Evolutionary conservation across 2,329 filamentous ascomycete species (phyloP).

Genomic region (Cryphonectria nitschkei): DNA sequence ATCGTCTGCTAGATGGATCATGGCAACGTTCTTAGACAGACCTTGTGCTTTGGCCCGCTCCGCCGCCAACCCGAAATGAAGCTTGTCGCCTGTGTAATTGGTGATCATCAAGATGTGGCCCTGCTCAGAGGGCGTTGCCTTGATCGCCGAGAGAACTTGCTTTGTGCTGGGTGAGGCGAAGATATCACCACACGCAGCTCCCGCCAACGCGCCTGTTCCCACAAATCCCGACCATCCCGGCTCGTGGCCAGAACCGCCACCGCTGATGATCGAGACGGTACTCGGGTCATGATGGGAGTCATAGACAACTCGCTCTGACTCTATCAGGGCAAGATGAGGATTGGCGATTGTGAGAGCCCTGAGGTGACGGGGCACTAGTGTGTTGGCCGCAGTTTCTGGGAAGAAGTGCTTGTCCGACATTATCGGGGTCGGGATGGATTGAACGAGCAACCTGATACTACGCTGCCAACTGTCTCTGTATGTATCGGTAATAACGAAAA

Average conservation of each 20-base stretch:
- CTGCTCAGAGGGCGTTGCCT: slow-evolving; percentile 62
- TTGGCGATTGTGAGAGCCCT: slow-evolving; percentile 31
- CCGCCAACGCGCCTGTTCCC: slow-evolving; percentile 68
- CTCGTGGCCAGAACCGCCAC: slow-evolving; percentile 62
- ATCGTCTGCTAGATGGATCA: slow-evolving; percentile 75
- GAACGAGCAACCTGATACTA: neutral
- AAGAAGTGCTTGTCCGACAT: slow-evolving; percentile 61
- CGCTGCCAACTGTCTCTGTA: neutral
- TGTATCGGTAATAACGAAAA: neutral
- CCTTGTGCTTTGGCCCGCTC: slow-evolving; percentile 69
- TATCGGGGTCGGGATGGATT: neutral
- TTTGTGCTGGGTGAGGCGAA: slow-evolving; percentile 76
- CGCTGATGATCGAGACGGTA: slow-evolving; percentile 55
- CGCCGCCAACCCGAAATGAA: slow-evolving; percentile 76
- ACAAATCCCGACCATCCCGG: slow-evolving; percentile 46
- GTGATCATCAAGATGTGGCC: slow-evolving; percentile 74
- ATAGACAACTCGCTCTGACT: slow-evolving; percentile 41
- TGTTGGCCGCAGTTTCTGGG: slow-evolving; percentile 48
- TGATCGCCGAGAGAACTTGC: slow-evolving; percentile 68
- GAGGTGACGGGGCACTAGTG: slow-evolving; percentile 51
- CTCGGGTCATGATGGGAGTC: slow-evolving; percentile 48
- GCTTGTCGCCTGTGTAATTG: slow-evolving; percentile 73
- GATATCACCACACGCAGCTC: slow-evolving; percentile 73
- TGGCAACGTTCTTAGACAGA: slow-evolving; percentile 66
- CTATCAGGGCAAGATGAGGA: slow-evolving; percentile 13